phyloP scores from a whole-genome alignment of 2,329 filamentous ascomycete species.

The Neonectria punicea region DNA sequence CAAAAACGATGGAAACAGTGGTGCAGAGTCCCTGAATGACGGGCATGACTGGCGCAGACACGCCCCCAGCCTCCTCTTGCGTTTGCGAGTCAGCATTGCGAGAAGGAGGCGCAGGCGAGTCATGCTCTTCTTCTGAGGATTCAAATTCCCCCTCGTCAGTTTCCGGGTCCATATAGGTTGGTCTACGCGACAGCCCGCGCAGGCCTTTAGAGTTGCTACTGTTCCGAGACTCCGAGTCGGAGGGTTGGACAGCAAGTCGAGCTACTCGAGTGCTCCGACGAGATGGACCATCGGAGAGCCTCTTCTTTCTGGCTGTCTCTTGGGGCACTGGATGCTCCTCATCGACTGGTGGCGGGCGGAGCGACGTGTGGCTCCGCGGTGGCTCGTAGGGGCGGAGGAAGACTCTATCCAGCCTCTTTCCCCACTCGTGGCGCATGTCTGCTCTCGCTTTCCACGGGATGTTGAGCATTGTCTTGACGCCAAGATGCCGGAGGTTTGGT shows the following conservation, averaged over 20 bases:
- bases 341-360: constrained; percentile 28
- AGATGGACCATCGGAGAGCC: constrained; percentile 40
- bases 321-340: constrained; percentile 5
- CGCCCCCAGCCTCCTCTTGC: constrained; percentile 20
- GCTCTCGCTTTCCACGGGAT: constrained; percentile 85
- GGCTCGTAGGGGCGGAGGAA: constrained; percentile 65
- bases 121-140: constrained; percentile 33
- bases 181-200: constrained; percentile 32
- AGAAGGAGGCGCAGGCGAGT: constrained; percentile 20
- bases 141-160: constrained; percentile 57
- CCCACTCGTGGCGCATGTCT: constrained; percentile 82
- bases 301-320: constrained; percentile 32
- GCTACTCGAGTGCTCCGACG: constrained; percentile 52
- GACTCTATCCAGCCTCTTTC: constrained; percentile 72
- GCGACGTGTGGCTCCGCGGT: constrained; percentile 48
- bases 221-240: constrained; percentile 39
- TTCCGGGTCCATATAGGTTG: constrained; percentile 58
- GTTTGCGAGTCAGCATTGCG: constrained; percentile 19
- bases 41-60: constrained; percentile 41
- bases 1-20: constrained; percentile 76
- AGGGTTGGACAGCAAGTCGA: constrained; percentile 47
- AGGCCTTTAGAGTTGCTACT: constrained; percentile 32
- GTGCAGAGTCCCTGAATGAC: constrained; percentile 77
- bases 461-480: constrained; percentile 81
- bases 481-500: constrained; percentile 73